Base-by-base conservation (phyloP, 208 protist species). In the Trypanosoma mega region DNA sequence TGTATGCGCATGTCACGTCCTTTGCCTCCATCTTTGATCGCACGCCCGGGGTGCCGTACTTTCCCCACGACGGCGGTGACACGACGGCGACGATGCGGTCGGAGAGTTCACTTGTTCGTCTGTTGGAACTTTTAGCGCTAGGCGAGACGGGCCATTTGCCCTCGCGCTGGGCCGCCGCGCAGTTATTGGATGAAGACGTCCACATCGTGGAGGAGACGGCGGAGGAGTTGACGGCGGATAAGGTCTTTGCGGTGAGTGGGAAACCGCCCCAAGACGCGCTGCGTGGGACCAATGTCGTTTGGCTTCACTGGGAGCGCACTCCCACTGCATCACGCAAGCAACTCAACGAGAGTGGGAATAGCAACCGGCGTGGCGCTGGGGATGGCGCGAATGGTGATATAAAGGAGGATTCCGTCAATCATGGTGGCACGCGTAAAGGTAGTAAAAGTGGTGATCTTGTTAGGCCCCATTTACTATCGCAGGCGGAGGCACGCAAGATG, bases 121-220 rank as follows among this genome's bases (percentile, higher is more conserved):
- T 93, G 5, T 34, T 90, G 5, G 86, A 90, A 58, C 23, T 56
- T 29, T 72, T 87, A 45, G 72, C 71, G 20, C 66, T 87, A 20
- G 68, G 73, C 0, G 82, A 87, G 75, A 81, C 68, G 34, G 86
- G 82, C 39, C 64, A 66, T 34, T 29, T 21, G 14, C 2, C 23
- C 9, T 64, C 56, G 3, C 29, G 57, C 7, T 48, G 16, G 8
- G 16, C 58, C 20, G 78, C 72, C 5, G 66, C 63, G 29, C 20
- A 74, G 62, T 48, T 75, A 48, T 56, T 82, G n/a, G 75, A 85
- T 16, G 52, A 77, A 11, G 52, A 50, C 37, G 30, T 79, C 0
- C 50, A 60, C 24, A 68, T 82, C 29, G 21, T 58, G 14, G 69
- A 64, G 27, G 74, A 81, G 46, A 51, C 41, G 18, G 46, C 49